phyloP scores from a whole-genome alignment of 805 yeast species.

The Monosporozyma servazzii region DNA sequence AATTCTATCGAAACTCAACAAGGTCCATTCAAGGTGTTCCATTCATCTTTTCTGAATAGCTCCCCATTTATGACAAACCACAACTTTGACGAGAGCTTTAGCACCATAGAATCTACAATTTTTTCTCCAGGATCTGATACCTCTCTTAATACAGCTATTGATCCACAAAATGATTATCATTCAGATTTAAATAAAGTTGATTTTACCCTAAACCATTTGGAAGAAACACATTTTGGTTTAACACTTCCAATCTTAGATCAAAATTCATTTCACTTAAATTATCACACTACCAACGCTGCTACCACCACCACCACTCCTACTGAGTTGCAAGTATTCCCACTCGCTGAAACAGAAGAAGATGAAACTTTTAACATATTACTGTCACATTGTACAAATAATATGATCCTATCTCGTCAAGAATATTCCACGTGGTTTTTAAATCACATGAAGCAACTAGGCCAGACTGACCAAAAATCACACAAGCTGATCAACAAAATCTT shows the following conservation, averaged over 20 bases:
- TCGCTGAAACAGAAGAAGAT: constrained; percentile 6
- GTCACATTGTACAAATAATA: constrained; percentile 12
- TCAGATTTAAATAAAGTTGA: neutral
- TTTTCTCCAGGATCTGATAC: neutral
- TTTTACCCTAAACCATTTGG: neutral
- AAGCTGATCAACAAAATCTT: constrained; percentile 4
- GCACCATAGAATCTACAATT: neutral
- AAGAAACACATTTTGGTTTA: neutral
- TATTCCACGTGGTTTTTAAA: constrained; percentile 15
- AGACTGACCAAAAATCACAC: constrained; percentile 4
- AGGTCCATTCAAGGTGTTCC: constrained; percentile 13
- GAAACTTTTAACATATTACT: constrained; percentile 10
- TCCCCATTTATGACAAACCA: neutral
- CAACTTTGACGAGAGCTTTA: neutral
- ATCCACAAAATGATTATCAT: neutral
- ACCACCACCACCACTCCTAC: neutral
- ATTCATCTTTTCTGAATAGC: neutral
- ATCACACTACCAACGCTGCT: neutral
- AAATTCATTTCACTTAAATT: neutral
- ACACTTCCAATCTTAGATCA: neutral
- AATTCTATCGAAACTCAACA: constrained; percentile 1
- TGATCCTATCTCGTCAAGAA: constrained; percentile 10
- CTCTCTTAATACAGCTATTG: neutral
- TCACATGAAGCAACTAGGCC: constrained; percentile 9
- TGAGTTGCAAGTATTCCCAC: too few relatives aligned